Percentiles rank a stretch among this genome's conserved stretches.
Conservation (phyloP, 2,329 filamentous ascomycete species). For the Xylaria sp. region DNA sequence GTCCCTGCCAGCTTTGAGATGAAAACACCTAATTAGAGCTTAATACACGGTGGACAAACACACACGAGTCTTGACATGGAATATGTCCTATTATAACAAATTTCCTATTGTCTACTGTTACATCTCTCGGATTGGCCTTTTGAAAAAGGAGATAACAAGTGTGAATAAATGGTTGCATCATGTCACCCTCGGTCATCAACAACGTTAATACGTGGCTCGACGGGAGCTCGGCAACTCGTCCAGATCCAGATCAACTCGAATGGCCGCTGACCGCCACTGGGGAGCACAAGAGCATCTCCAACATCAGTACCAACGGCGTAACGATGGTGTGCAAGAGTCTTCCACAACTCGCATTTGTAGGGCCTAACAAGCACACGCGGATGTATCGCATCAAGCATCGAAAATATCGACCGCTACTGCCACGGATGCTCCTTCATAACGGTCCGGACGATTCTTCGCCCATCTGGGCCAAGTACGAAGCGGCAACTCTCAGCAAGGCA, state of each 20-base stretch:
- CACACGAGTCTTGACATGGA: not conserved
- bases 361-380: conserved; percentile 26
- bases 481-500: conserved; percentile 15
- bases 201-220: conserved; percentile 6
- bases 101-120: not conserved
- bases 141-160: not conserved
- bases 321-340: conserved; percentile 26
- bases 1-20: not conserved
- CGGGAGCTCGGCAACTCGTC: conserved; percentile 7
- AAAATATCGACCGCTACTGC: conserved; percentile 23
- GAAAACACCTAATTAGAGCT: not conserved
- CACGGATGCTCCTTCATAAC: conserved; percentile 17
- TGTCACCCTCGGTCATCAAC: not conserved
- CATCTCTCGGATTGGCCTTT: not conserved
- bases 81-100: not conserved
- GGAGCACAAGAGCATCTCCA: conserved; percentile 1
- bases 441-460: conserved; percentile 15
- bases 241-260: conserved; percentile 11
- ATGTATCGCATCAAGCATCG: conserved; percentile 28
- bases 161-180: conserved; percentile 3
- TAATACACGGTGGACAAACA: not conserved
- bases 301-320: conserved; percentile 6
- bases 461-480: conserved; percentile 33
- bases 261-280: conserved; percentile 14
- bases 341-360: conserved; percentile 18